Base-by-base conservation (phyloP, 2,329 filamentous ascomycete genomes). In the Torrubiella hemipterigena region DNA sequence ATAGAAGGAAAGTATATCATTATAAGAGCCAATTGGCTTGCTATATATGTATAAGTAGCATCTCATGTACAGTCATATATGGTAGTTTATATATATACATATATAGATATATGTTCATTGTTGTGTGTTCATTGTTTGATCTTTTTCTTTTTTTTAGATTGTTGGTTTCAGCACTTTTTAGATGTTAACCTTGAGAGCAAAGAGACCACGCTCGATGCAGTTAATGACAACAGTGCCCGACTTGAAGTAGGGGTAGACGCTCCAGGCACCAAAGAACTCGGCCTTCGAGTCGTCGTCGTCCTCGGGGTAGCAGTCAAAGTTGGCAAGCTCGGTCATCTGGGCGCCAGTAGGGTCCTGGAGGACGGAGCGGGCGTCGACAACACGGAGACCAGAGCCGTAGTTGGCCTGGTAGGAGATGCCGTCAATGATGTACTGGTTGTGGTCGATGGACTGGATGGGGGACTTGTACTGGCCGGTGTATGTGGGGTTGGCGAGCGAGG, bases 291-390 rank as follows among this genome's bases (percentile, higher is more conserved):
- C 14, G 11, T 7, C 9, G 36, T 65, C 59, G 41, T 65, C 61
- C 37, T 63, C 61, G 7, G 62, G 62, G 45, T 61, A 56, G 38
- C 58, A 51, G 39, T 66, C 62, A 41, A 65, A 65, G 49, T 51
- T 64, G 2, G 53, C 61, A 3, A 56, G 50, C 43, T 64, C 55
- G 34, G 53, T 49, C 28, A 66, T 48, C 5, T 43, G 42, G 13
- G 44, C 48, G 16, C 61, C 62, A 9, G 55, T 56, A 5, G 58
- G 56, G 35, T 63, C 55, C 4, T 38, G 19, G 23, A 46, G 42
- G 27, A 55, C 42, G 7, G 44, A 47, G 29, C 38, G 37, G 14
- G 46, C 38, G 35, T 55, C 51, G 27, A 53, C 40, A 15, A 55
- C 40, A 20, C 50, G 51, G n/a, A 65, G 50, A 16, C 62, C 62